A percentile compares a stretch with the other conserved stretches of the same genome.
These are phyloP conservation scores for Effrenium voratum DNA, from an alignment of 73 alveolate species.

Conservation along the genomic window DNA sequence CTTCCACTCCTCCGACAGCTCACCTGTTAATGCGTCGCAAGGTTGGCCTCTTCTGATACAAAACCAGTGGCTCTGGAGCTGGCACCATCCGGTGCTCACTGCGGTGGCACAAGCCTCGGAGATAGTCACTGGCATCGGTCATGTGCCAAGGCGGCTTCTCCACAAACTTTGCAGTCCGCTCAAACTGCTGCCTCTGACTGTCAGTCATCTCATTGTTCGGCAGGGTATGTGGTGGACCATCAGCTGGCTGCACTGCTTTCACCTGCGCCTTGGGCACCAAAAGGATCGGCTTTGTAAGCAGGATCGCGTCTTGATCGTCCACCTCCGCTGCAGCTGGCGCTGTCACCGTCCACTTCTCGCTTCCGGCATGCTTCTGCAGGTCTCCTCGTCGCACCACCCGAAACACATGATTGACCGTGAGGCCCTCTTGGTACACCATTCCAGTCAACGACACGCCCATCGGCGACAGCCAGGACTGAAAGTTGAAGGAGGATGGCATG, in stretches of 20 bases:
- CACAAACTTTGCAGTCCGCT: not conserved
- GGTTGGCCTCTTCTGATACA: too few species aligned
- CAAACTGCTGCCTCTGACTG: not conserved
- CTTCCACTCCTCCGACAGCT: too few species aligned
- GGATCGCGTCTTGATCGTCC: not conserved
- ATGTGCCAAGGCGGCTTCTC: slow-evolving; percentile 14
- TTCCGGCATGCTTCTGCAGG: not conserved
- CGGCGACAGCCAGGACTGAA: not conserved
- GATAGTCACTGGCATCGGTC: not conserved
- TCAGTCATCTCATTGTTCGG: too few species aligned
- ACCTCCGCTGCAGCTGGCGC: not conserved
- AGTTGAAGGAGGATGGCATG: slow-evolving; percentile 1
- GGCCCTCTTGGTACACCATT: slow-evolving; percentile 4
- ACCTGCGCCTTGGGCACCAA: too few species aligned
- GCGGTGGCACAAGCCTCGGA: not conserved
- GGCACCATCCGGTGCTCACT: not conserved
- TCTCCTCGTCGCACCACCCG: not conserved
- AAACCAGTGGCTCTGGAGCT: not conserved
- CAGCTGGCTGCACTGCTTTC: too few species aligned
- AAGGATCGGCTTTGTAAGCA: not conserved
- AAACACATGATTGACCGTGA: slow-evolving; percentile 2
- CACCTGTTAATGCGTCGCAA: too few species aligned
- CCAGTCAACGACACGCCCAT: not conserved
- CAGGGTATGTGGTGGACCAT: too few species aligned
- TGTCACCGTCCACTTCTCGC: not conserved